These are phyloP conservation scores for Poa annua DNA, from an alignment of 176 grass and related monocot genomes.

Conservation along the genomic window DNA sequence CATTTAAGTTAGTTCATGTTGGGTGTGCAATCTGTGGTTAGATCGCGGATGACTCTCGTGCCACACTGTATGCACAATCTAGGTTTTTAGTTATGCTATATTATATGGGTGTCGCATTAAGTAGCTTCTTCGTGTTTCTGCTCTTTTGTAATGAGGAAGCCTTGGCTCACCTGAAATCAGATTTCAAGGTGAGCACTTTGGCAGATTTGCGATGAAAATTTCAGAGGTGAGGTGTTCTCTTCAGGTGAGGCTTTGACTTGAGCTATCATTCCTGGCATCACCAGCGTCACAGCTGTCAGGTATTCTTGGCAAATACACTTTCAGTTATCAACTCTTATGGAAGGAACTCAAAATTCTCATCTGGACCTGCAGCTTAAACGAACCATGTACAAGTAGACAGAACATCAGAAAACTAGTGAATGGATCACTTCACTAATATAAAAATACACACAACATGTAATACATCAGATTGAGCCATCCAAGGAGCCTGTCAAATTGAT, in stretches of 20 bases:
- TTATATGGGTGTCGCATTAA: neutral
- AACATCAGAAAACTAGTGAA: neutral
- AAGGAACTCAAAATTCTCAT: neutral
- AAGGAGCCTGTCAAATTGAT: neutral
- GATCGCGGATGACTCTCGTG: neutral
- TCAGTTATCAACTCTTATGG: neutral
- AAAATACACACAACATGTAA: neutral
- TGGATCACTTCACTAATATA: neutral
- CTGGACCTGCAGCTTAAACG: neutral
- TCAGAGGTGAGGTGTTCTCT: constrained; percentile 2
- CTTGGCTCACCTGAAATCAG: neutral
- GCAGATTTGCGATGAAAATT: neutral
- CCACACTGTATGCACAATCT: neutral
- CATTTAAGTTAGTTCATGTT: neutral
- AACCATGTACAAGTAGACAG: neutral
- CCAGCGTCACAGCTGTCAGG: neutral
- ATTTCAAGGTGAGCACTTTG: neutral
- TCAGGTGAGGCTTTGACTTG: neutral
- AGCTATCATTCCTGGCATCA: neutral
- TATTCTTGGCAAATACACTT: neutral
- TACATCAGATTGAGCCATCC: neutral
- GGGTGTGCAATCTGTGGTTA: neutral
- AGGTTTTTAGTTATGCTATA: neutral
- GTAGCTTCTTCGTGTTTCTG: neutral
- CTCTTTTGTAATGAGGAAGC: neutral